Evolutionary conservation across 148 eudicot genomes (phyloP).

Genomic region (Chenopodium album): DNA sequence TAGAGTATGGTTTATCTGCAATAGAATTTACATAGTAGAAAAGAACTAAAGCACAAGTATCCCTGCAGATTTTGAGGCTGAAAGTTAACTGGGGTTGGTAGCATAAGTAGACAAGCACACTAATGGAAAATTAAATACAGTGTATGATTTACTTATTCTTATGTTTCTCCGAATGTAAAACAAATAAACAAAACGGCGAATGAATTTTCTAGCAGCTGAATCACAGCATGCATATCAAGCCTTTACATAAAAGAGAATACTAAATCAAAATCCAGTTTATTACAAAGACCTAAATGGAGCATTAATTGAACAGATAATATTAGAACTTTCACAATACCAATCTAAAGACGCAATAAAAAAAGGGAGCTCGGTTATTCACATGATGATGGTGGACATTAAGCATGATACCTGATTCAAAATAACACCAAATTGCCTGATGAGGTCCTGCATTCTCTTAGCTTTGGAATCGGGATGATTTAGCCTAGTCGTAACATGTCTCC

Average conservation of each 20-base stretch:
- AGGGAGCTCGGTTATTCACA: too few relatives aligned
- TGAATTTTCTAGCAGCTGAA: not conserved
- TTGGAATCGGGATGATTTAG: conserved; percentile 51
- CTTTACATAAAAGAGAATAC: too few relatives aligned
- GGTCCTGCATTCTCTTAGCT: conserved; percentile 77
- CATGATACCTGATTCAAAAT: conserved; percentile 60
- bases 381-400: not conserved
- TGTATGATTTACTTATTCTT: too few relatives aligned
- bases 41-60: not conserved
- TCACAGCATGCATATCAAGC: not conserved
- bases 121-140: not conserved
- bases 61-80: not conserved
- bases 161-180: not conserved
- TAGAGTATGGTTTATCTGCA: not conserved
- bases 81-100: not conserved
- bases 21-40: not conserved
- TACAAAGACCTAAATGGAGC: too few relatives aligned
- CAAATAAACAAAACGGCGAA: too few relatives aligned
- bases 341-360: too few relatives aligned
- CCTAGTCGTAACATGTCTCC: conserved; percentile 37
- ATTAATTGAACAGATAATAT: too few relatives aligned
- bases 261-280: not conserved
- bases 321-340: too few relatives aligned
- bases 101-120: not conserved
- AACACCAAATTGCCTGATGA: conserved; percentile 71